phyloP scores from a whole-genome alignment of 257 asterid species.

The Schizonepeta tenuifolia region DNA sequence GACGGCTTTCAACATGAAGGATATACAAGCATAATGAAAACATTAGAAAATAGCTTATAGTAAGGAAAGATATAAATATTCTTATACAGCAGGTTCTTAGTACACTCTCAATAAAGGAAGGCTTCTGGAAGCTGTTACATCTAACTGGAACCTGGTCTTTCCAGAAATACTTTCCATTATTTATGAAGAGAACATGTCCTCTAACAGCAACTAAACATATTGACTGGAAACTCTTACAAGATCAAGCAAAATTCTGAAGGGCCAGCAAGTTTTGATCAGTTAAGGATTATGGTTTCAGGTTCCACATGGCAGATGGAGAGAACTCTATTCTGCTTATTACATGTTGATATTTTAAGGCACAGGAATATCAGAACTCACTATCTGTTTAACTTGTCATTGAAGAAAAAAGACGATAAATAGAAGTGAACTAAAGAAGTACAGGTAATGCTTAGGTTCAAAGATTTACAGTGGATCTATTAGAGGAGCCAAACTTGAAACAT shows the following conservation, averaged over 20 bases:
- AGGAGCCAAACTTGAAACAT: constrained; percentile 91
- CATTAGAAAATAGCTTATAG: not conserved
- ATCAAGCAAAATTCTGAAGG: not conserved
- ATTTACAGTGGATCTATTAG: constrained; percentile 91
- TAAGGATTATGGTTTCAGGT: constrained; percentile 20
- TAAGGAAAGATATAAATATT: not conserved
- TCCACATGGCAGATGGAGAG: constrained; percentile 9
- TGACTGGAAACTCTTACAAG: constrained; percentile 14
- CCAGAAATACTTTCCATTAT: not conserved
- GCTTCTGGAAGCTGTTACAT: constrained; percentile 23
- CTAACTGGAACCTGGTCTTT: constrained; percentile 17
- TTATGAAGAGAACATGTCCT: not conserved
- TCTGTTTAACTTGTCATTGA: constrained; percentile 12
- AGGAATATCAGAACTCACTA: constrained; percentile 16
- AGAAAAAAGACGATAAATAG: constrained; percentile 22
- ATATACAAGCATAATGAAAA: not conserved
- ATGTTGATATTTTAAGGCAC: constrained; percentile 1
- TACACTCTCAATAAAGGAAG: not conserved
- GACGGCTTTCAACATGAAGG: not conserved
- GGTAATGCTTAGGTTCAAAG: constrained; percentile 26
- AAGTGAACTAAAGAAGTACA: constrained; percentile 19
- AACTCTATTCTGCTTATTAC: constrained; percentile 7
- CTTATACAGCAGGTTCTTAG: not conserved
- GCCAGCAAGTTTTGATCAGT: constrained; percentile 17
- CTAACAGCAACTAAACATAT: constrained; percentile 8